Conservation (phyloP, 225 moss, liverwort and hornwort species). For the Polytrichum formosum region DNA sequence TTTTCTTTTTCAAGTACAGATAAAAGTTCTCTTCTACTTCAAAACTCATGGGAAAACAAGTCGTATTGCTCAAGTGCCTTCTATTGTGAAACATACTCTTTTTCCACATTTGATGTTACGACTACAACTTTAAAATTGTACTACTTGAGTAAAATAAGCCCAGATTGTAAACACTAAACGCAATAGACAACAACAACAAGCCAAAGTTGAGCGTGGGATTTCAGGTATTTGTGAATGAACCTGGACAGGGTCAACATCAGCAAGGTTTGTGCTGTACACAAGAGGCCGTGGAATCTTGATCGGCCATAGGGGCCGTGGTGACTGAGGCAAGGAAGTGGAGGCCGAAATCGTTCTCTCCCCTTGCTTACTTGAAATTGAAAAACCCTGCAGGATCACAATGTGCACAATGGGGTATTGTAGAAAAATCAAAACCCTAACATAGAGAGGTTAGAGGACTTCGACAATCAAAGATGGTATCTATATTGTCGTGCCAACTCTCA, state of each 20-base stretch:
- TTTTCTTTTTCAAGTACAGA: no score
- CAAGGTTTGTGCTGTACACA: slow-evolving; percentile 80
- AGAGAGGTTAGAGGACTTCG: neutral
- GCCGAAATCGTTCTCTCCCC: slow-evolving; percentile 16
- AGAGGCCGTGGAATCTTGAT: slow-evolving; percentile 68
- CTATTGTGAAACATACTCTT: no score
- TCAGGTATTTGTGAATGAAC: slow-evolving; percentile 17
- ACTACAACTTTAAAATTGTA: no score
- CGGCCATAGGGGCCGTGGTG: slow-evolving; percentile 72
- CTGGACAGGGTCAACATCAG: slow-evolving; percentile 87
- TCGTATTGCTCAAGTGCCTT: no score
- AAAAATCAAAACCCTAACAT: neutral
- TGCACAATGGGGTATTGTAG: neutral
- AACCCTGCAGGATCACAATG: slow-evolving; percentile 23
- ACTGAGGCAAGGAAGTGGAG: slow-evolving; percentile 52
- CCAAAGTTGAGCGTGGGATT: neutral
- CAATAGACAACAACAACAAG: no score
- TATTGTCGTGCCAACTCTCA: neutral
- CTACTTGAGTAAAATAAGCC: no score
- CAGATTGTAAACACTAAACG: no score
- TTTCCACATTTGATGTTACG: no score
- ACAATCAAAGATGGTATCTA: neutral
- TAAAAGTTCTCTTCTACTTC: no score
- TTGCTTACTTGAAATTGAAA: neutral
- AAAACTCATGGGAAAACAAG: no score